Evolutionary conservation across 495 filamentous ascomycete genomes (phyloP).

Genomic region (Annulohypoxylon nitens): DNA sequence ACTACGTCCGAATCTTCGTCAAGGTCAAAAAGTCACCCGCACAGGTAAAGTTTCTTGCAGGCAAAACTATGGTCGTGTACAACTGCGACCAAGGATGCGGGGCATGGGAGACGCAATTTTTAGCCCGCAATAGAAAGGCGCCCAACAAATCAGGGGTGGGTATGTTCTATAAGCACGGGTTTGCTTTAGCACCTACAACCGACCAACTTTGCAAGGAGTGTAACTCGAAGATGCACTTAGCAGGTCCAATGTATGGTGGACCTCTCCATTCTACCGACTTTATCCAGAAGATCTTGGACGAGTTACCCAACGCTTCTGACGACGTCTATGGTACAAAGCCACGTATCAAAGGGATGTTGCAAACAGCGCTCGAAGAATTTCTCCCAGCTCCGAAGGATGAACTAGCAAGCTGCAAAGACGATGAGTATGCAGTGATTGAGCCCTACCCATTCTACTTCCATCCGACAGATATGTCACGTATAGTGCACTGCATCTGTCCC

Average conservation of each 20-base stretch:
- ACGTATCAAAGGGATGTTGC: slow-evolving; percentile 92
- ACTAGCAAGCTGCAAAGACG: slow-evolving; percentile 52
- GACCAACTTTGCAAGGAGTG: slow-evolving; percentile 81
- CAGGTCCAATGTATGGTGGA: slow-evolving; percentile 94
- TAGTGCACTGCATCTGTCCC: slow-evolving; percentile 81
- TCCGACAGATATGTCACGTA: slow-evolving; percentile 76
- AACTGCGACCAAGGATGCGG: slow-evolving; percentile 91
- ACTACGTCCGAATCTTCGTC: slow-evolving; percentile 92
- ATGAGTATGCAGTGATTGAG: slow-evolving; percentile 70
- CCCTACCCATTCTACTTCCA: slow-evolving; percentile 88
- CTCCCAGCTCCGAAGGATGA: slow-evolving; percentile 55
- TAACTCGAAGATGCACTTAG: slow-evolving; percentile 84
- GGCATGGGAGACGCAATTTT: slow-evolving; percentile 81
- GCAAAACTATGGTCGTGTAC: slow-evolving; percentile 93
- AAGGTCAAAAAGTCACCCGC: slow-evolving; percentile 80
- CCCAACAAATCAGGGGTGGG: slow-evolving; percentile 76
- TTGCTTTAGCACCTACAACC: slow-evolving; percentile 75
- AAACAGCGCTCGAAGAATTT: slow-evolving; percentile 83
- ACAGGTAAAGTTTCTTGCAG: slow-evolving; percentile 87
- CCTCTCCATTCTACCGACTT: slow-evolving; percentile 87
- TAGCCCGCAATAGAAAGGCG: slow-evolving; percentile 74
- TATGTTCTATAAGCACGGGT: slow-evolving; percentile 77
- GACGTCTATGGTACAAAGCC: slow-evolving; percentile 80
- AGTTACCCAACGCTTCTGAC: slow-evolving; percentile 70
- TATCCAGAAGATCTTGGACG: slow-evolving; percentile 77